phyloP scores from a whole-genome alignment of 75 land plant genomes.

The Cryptomeria japonica region DNA sequence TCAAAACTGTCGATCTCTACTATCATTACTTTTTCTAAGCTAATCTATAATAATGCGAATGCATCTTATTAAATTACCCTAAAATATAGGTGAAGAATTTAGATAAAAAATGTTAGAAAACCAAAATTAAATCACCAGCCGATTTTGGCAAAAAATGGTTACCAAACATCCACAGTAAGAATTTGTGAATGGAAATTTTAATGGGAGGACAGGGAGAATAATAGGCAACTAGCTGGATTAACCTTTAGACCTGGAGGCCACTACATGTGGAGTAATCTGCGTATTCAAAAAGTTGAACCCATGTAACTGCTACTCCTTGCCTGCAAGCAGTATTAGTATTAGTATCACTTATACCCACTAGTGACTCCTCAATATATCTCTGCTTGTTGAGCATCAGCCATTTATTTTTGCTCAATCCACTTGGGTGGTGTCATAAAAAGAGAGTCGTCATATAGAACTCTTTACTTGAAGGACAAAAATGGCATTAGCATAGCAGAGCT shows the following conservation, averaged over 20 bases:
- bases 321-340: not conserved
- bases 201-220: not conserved
- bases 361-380: too few relatives aligned
- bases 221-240: not conserved
- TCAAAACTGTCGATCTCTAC: too few relatives aligned
- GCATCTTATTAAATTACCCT: too few relatives aligned
- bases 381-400: not conserved
- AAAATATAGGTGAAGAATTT: too few relatives aligned
- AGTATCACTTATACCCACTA: not conserved
- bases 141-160: not conserved
- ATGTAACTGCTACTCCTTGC: not conserved
- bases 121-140: not conserved
- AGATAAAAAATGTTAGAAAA: not conserved
- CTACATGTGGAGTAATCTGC: not conserved
- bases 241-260: conserved; percentile 13
- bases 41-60: too few relatives aligned
- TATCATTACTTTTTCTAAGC: too few relatives aligned
- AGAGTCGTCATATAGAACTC: not conserved
- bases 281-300: not conserved
- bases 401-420: not conserved
- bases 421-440: not conserved
- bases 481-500: not conserved
- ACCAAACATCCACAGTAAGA: not conserved
- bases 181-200: not conserved
- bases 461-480: not conserved